Evolutionary conservation across 2,329 filamentous ascomycete species (phyloP), one percentile per base, ranked within the genome.

Genomic region (Phialophora expanda): DNA sequence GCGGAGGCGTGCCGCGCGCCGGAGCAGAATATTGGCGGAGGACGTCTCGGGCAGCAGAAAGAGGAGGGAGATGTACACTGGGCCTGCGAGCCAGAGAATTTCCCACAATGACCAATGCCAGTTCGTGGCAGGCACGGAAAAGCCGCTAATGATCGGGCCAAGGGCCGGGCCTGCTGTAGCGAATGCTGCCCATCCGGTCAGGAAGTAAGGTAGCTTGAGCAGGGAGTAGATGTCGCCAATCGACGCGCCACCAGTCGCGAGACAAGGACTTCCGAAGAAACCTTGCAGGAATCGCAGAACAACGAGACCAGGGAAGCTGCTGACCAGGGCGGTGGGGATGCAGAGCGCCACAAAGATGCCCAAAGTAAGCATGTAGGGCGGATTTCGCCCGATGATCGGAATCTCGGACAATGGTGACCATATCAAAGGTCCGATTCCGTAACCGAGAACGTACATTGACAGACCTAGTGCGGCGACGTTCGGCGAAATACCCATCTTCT

Each of bases 401-500:
- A 91, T 86, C 76, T 92, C 89, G 55, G 82, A 85, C 55, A 91
- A 75, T 0, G 89, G 89, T 0, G 86, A 86, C 77, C 86, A 90
- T 17, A 72, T 54, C 38, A 73, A 48, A 41, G 70, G 70, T 1
- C 71, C 71, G 26, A 71, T 60, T 12, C 70, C 71, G 58, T 73
- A 77, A 38, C 68, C 71, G 12, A 71, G 46, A 4, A 73, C 71
- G 48, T 72, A 73, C 66, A 73, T 68, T 0, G 70, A 69, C 24
- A 73, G 61, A 30, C 71, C 70, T 2, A 71, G 62, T n/a, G 62
- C 60, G 1, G 70, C 70, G 17, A 68, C 69, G 26, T 62, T 60
- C 8, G 65, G 28, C 2, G 62, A 68, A 12, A 73, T 61, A 22
- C 66, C 60, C 58, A 70, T 66, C 41, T 65, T 69, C 48, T 70